These are phyloP conservation scores for Ochromonas danica DNA, from an alignment of 108 stramenopile genomes.

Conservation along the genomic window DNA sequence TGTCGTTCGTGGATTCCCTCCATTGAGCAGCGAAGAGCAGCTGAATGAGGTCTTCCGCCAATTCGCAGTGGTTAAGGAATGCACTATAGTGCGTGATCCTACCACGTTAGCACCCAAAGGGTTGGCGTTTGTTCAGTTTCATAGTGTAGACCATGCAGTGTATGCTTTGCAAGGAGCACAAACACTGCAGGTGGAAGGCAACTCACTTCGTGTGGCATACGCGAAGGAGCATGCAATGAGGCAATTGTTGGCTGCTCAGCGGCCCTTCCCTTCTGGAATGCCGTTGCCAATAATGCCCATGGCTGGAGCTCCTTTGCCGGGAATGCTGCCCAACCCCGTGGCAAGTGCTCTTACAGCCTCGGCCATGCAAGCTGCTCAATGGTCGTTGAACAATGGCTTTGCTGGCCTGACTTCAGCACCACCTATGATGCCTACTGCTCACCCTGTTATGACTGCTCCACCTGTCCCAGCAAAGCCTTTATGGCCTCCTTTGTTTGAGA, in stretches of 20 bases:
- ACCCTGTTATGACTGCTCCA: background rate
- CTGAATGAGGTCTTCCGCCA: background rate
- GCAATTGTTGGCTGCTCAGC: background rate
- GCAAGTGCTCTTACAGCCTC: background rate
- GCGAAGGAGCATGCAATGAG: conserved; percentile 2
- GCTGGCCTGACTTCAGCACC: background rate
- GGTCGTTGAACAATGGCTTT: background rate
- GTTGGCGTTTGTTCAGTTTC: conserved; percentile 11
- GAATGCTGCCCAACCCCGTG: background rate
- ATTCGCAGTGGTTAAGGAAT: background rate
- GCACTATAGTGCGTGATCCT: background rate
- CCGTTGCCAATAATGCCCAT: too few relatives aligned
- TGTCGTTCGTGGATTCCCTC: background rate
- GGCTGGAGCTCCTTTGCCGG: background rate
- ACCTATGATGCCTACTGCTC: background rate
- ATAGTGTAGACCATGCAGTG: conserved; percentile 2
- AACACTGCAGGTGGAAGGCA: background rate
- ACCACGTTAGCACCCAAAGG: background rate
- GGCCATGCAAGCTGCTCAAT: conserved; percentile 26
- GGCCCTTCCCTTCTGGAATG: too few relatives aligned
- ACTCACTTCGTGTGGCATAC: background rate
- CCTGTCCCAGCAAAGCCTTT: background rate
- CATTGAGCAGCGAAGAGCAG: background rate
- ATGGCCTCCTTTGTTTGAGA: conserved; percentile 28
- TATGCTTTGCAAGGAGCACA: background rate